These are phyloP conservation scores for Agastache rugosa DNA, from an alignment of 257 asterid genomes.

Conservation along the genomic window DNA sequence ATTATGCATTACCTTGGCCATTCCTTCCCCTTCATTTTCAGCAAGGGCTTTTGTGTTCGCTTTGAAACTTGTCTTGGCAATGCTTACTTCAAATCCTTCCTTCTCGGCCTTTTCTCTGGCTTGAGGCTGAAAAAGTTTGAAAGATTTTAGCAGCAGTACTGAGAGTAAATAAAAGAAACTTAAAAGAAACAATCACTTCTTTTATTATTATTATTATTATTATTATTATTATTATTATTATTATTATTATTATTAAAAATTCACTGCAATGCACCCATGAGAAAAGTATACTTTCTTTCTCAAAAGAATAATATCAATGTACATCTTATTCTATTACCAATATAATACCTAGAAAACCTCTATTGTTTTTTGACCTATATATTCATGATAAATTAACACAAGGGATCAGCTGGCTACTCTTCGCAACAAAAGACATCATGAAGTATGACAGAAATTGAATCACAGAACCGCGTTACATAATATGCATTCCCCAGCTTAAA, in stretches of 20 bases:
- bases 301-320: slow-evolving; percentile 7
- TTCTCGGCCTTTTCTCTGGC: slow-evolving; percentile 89
- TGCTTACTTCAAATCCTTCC: slow-evolving; percentile 86
- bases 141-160: slow-evolving; percentile 29
- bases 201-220: not conserved
- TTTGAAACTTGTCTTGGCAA: slow-evolving; percentile 91
- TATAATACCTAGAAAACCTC: not conserved
- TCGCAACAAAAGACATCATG: slow-evolving; percentile 13
- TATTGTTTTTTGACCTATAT: slow-evolving; percentile 4
- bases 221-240: too few relatives aligned
- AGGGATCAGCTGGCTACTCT: slow-evolving; percentile 18
- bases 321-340: slow-evolving; percentile 26
- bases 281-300: not conserved
- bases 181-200: slow-evolving; percentile 31
- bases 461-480: slow-evolving; percentile 4
- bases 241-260: not conserved
- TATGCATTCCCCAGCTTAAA: slow-evolving; percentile 22
- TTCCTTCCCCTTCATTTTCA: slow-evolving; percentile 95
- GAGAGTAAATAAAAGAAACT: slow-evolving; percentile 21
- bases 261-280: not conserved
- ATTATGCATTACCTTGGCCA: slow-evolving; percentile 72
- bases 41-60: slow-evolving; percentile 96
- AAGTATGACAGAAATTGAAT: slow-evolving; percentile 26
- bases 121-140: slow-evolving; percentile 70
- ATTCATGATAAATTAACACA: not conserved